These are phyloP conservation scores for Fusarium longipes DNA, from an alignment of 2,329 filamentous ascomycete genomes.

Conservation along the genomic window DNA sequence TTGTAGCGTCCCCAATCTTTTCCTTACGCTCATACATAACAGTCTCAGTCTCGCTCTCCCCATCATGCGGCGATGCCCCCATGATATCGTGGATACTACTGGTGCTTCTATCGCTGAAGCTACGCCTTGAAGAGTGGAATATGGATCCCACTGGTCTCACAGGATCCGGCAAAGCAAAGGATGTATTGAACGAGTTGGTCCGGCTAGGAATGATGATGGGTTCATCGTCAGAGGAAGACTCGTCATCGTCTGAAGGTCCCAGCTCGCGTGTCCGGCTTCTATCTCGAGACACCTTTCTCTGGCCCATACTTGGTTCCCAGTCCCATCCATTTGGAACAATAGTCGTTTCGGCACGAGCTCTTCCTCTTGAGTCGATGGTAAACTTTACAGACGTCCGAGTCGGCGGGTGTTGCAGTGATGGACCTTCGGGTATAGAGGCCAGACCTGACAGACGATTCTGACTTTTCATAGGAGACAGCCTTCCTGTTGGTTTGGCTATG, in stretches of 20 bases:
- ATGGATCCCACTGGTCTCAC: slow-evolving; percentile 61
- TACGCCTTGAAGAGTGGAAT: slow-evolving; percentile 60
- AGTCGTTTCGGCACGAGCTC: slow-evolving; percentile 66
- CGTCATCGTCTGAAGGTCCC: slow-evolving; percentile 63
- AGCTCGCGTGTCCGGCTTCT: slow-evolving; percentile 51
- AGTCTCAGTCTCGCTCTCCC: slow-evolving; percentile 70
- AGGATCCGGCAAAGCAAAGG: slow-evolving; percentile 68
- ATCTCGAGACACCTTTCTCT: slow-evolving; percentile 48
- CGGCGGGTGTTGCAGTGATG: slow-evolving; percentile 54
- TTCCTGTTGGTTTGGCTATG: slow-evolving; percentile 56
- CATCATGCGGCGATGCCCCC: slow-evolving; percentile 53
- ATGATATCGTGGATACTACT: slow-evolving; percentile 55
- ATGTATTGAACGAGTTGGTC: slow-evolving; percentile 63
- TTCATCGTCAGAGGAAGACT: slow-evolving; percentile 72
- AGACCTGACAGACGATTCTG: slow-evolving; percentile 64
- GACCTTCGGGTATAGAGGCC: slow-evolving; percentile 67
- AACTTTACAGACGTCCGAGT: slow-evolving; percentile 70
- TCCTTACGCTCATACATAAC: slow-evolving; percentile 60
- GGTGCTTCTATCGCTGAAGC: slow-evolving; percentile 62
- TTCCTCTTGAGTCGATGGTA: slow-evolving; percentile 71
- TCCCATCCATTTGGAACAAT: slow-evolving; percentile 53
- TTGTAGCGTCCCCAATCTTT: slow-evolving; percentile 66
- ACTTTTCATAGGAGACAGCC: slow-evolving; percentile 64
- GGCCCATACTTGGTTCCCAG: slow-evolving; percentile 40
- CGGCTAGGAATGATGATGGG: slow-evolving; percentile 73